Conservation (phyloP, 331 rosid genomes). For the Phaseolus coccineus region DNA sequence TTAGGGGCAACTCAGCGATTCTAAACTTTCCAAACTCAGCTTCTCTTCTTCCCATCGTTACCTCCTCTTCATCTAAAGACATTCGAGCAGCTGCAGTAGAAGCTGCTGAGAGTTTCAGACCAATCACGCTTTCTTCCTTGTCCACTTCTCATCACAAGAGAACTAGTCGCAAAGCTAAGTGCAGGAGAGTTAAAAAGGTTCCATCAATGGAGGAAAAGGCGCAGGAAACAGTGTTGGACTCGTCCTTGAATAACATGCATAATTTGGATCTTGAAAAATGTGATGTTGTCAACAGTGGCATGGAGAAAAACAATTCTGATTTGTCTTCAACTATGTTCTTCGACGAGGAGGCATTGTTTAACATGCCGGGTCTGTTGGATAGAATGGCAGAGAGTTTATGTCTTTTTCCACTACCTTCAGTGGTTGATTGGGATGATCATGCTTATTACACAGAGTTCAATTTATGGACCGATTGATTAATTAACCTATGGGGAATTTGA, state of each 20-base stretch:
- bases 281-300: background rate
- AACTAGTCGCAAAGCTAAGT: background rate
- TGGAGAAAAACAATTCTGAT: background rate
- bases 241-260: slow-evolving; percentile 4
- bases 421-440: background rate
- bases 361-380: slow-evolving; percentile 12
- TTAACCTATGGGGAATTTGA: background rate
- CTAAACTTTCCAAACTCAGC: slow-evolving; percentile 54
- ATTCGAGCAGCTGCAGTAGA: slow-evolving; percentile 28
- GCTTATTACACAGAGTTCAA: slow-evolving; percentile 5
- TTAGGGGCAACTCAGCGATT: slow-evolving; percentile 49
- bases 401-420: background rate
- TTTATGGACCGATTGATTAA: background rate
- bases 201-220: background rate
- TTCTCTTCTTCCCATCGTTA: slow-evolving; percentile 15
- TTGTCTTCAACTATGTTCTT: slow-evolving; percentile 7
- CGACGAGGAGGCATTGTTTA: slow-evolving; percentile 44
- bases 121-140: background rate
- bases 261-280: background rate
- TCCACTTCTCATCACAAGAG: background rate
- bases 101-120: slow-evolving; percentile 23
- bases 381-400: slow-evolving; percentile 35
- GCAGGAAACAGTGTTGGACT: background rate
- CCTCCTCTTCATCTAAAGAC: slow-evolving; percentile 21
- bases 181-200: background rate